Percentiles rank a stretch among this genome's conserved stretches.
These are phyloP conservation scores for Chrysanthemum lavandulifolium DNA, from an alignment of 129 eudicot species.

Conservation along the genomic window DNA sequence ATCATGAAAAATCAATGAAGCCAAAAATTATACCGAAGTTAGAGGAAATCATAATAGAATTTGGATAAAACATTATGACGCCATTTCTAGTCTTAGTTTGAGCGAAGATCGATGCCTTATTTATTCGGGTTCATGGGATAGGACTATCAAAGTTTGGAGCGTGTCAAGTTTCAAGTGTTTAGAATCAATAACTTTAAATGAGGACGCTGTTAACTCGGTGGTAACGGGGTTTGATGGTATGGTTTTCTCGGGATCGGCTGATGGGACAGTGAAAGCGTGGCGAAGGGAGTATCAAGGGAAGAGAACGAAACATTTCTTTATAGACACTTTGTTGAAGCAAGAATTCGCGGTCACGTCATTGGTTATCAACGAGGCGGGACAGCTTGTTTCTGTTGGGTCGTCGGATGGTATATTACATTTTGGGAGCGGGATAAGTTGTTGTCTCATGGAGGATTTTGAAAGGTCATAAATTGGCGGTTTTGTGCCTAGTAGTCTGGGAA, in stretches of 20 bases:
- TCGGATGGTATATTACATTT: slow-evolving; percentile 68
- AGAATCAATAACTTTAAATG: slow-evolving; percentile 66
- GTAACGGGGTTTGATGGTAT: slow-evolving; percentile 77
- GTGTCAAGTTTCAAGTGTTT: slow-evolving; percentile 63
- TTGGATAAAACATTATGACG: slow-evolving; percentile 75
- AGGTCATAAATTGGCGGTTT: slow-evolving; percentile 72
- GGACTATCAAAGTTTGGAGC: slow-evolving; percentile 76
- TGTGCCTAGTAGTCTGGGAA: slow-evolving; percentile 57
- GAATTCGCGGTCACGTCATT: slow-evolving; percentile 78
- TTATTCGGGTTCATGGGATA: slow-evolving; percentile 86
- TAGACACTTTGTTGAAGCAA: slow-evolving; percentile 64
- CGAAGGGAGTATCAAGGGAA: slow-evolving; percentile 71
- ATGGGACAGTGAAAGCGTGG: slow-evolving; percentile 79
- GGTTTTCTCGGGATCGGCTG: slow-evolving; percentile 81
- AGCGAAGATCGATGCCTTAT: slow-evolving; percentile 60
- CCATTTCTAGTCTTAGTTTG: slow-evolving; percentile 60
- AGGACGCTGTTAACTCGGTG: slow-evolving; percentile 76
- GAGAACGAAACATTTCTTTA: slow-evolving; percentile 68
- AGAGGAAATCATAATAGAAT: slow-evolving; percentile 44
- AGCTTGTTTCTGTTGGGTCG: slow-evolving; percentile 59
- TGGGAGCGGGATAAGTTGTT: slow-evolving; percentile 54
- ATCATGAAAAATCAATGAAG: slow-evolving; percentile 55
- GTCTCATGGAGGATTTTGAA: slow-evolving; percentile 44
- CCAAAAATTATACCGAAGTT: slow-evolving; percentile 62
- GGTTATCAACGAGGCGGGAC: slow-evolving; percentile 38